Base-by-base conservation (phyloP, 139 green algal genomes). In the Asterochloris sp. region DNA sequence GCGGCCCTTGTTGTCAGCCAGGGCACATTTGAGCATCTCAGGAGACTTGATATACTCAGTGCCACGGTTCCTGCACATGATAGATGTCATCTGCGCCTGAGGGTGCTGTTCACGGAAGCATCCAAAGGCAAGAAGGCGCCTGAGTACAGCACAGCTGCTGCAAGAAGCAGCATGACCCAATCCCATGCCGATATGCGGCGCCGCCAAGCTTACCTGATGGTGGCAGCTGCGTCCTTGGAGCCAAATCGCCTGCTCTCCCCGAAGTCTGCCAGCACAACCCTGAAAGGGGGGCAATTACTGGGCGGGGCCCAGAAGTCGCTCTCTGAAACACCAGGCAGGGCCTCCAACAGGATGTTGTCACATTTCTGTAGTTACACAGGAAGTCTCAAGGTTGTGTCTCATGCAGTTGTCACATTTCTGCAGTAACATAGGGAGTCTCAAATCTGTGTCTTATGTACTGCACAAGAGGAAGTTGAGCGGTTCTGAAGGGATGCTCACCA, bases 361-460 rank as follows among this genome's bases (percentile, higher is more conserved):
- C 89, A 93, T 88, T 98, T 98, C 71, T 97, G 38, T 6, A 54
- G 38, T 54, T 2, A 54, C 38, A 54, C 38, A 54, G 38, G 38
- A 6, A 54, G 2, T 54, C 38, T 6, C 38, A 54, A 54, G n/a
- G n/a, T n/a, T n/a, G n/a, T n/a, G n/a, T n/a, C n/a, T n/a, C n/a
- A n/a, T n/a, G n/a, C n/a, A n/a, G 83, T 98, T 98, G 82, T 95
- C 91, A 80, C 89, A 93, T 88, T 98, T 98, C 71, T 97, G 38
- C 38, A 54, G 38, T 54, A 6, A 54, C 38, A 54, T 6, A 54
- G 38, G 38, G 38, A 54, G 2, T 54, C 38, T 6, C 38, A 54
- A 54, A n/a, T n/a, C n/a, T 54, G 38, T 6, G 38, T 6, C 38
- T 54, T 54, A 54, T 54, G 38, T 6, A 54, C 38, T 54, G 38